Evolutionary conservation across 169 alveolate genomes (phyloP).

Genomic region (Cryptosporidium sp.): DNA sequence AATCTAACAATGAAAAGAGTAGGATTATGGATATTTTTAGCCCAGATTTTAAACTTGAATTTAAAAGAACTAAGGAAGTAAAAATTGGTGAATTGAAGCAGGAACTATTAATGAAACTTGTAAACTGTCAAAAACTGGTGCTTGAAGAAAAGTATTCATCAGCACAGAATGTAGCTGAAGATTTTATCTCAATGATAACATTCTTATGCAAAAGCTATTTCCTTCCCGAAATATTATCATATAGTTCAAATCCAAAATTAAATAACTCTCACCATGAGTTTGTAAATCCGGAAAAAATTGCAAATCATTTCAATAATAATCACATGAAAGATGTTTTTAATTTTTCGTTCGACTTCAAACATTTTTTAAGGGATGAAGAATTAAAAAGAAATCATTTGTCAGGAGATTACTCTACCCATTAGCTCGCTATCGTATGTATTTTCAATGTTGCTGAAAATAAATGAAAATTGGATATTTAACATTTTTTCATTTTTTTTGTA

Average conservation of each 20-base stretch:
- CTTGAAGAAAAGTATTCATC: constrained; percentile 48
- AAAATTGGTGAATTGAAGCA: constrained; percentile 17
- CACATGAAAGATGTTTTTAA: neutral
- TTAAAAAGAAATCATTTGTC: constrained; percentile 6
- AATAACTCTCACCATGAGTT: neutral
- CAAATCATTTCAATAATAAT: neutral
- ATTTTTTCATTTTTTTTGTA: constrained; percentile 4
- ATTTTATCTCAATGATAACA: neutral
- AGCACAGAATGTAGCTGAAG: constrained; percentile 43
- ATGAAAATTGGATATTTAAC: neutral
- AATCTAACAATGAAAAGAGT: neutral
- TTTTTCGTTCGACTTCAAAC: constrained; percentile 11
- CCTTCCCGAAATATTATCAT: neutral
- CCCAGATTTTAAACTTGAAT: neutral
- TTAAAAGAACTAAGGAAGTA: neutral
- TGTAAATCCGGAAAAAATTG: neutral
- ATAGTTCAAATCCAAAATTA: neutral
- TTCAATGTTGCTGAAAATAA: neutral
- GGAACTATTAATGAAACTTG: constrained; percentile 19
- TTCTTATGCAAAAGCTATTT: neutral
- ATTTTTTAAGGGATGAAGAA: neutral
- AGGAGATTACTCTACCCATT: neutral
- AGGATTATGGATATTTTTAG: neutral
- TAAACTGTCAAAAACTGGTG: constrained; percentile 41
- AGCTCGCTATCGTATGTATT: neutral